Base-by-base conservation (phyloP, 139 green algal species). In the Klebsormidium nitens region DNA sequence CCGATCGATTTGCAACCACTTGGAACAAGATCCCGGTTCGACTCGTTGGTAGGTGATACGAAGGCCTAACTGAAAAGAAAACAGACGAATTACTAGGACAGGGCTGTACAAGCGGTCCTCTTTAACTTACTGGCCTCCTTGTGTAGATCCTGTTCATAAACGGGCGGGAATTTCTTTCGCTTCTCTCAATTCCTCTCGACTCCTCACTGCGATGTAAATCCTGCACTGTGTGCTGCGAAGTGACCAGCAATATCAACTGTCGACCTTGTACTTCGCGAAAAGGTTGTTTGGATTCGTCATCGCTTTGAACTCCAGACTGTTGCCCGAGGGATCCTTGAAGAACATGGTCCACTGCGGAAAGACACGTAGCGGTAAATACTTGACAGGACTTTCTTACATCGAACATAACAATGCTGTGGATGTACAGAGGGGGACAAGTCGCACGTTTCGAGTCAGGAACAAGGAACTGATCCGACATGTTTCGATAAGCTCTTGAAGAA, bases 241-340 rank as follows among this genome's bases (percentile, higher is more conserved):
- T 55, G 23, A 23, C 19, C 46, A 55, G 23, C 23, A 55, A 23
- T 23, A n/a, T 63, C 55, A 75, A 19, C 37, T 36, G 2, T 61
- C 26, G 31, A 83, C 81, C 64, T 60, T 34, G 68, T 96, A 96
- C 59, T 87, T 89, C 0, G 87, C 86, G 73, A 96, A 96, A 1
- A 96, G 74, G 71, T 96, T 96, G 1, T 85, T 79, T 0, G 91
- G 87, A 5, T 86, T 86, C 0, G 81, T 91, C 88, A 96, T 93
- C 3, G 90, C 87, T 80, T 96, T 96, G 79, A 96, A 96, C 80
- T 96, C 91, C 31, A 95, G 79, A 0, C 83, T 71, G 73, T 95
- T 96, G 8, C 89, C 89, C 8, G 52, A 82, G 42, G 81, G 85
- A 66, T 96, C 90, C 39, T 81, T 81, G 73, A 95, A 90, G 65